Percentiles rank a stretch among this genome's conserved stretches.
These are phyloP conservation scores for Avicennia marina DNA, from an alignment of 257 asterid genomes.

Conservation along the genomic window DNA sequence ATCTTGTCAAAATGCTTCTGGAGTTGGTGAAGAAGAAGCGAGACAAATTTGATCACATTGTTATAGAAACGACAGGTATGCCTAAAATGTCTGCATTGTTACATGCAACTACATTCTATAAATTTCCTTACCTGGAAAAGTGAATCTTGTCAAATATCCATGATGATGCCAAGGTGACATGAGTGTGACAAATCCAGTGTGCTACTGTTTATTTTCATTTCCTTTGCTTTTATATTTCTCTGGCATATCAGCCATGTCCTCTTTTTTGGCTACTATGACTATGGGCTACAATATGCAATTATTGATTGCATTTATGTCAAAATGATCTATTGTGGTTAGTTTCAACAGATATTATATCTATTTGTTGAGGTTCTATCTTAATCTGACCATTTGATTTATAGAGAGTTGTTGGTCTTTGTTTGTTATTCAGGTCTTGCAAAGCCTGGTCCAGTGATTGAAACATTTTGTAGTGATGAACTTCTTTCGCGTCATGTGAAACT, in stretches of 20 bases:
- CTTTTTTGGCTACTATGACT: too few species aligned
- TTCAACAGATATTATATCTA: constrained; percentile 3
- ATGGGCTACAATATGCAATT: too few species aligned
- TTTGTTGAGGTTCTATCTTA: background rate
- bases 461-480: constrained; percentile 83
- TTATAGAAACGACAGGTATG: constrained; percentile 93
- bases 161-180: background rate
- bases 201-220: background rate
- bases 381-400: background rate
- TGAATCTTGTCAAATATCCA: constrained; percentile 2
- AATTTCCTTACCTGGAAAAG: background rate
- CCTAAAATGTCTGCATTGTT: constrained; percentile 6
- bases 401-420: constrained; percentile 12
- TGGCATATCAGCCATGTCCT: background rate
- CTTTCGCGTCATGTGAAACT: constrained; percentile 83
- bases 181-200: background rate
- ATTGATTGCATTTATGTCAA: too few species aligned
- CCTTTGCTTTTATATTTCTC: background rate
- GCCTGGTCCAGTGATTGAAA: constrained; percentile 98
- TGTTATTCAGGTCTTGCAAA: constrained; percentile 84
- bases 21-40: constrained; percentile 79
- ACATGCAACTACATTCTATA: background rate
- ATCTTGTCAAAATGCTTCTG: constrained; percentile 92
- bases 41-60: constrained; percentile 85
- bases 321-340: too few species aligned